Evolutionary conservation across 2,329 filamentous ascomycete species (phyloP), one percentile per base, ranked within the genome.

Genomic region (Colletotrichum nymphaeae): DNA sequence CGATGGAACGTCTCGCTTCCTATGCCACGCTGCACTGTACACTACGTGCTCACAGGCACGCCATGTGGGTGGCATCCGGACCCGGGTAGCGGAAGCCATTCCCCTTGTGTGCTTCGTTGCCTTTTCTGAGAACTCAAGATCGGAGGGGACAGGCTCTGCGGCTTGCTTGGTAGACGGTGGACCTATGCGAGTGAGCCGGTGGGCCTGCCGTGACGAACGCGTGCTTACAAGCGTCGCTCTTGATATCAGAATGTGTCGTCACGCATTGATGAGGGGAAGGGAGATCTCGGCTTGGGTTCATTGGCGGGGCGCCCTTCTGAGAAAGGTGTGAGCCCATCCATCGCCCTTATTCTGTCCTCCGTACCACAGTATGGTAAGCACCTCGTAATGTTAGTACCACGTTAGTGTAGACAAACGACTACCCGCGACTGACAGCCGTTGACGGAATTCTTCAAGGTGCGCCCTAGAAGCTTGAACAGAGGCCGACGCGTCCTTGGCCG

Each of bases 81-180:
- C 63, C 70, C 70, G 70, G 70, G 56, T 62, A 56, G 56, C 46
- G 70, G 67, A 70, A 62, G 56, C 32, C 67, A 19, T 55, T 49
- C 46, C 46, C 65, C 60, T 65, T 62, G 24, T 60, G 55, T 62
- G 70, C 35, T 32, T 65, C n/a, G n/a, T 24, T 26, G 35, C 42
- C 32, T 26, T 46, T 19, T 12, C 53, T n/a, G 53, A 60, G 59
- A 52, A 37, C n/a, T 22, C 49, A 24, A 65, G 28, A 30, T 73
- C 67, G 70, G 69, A 65, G 63, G 24, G 56, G 32, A 59, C 26
- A 55, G 19, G n/a, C n/a, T 30, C 37, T 42, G 52, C 37, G 55
- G 14, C 55, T 60, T 55, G 28, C 28, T 52, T 16, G 26, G 67
- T 65, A 67, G 70, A 56, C n/a, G 12, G 60, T 62, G 67, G 67